Conservation (phyloP, 352 stramenopile genomes). For the Globisporangium spiculum region DNA sequence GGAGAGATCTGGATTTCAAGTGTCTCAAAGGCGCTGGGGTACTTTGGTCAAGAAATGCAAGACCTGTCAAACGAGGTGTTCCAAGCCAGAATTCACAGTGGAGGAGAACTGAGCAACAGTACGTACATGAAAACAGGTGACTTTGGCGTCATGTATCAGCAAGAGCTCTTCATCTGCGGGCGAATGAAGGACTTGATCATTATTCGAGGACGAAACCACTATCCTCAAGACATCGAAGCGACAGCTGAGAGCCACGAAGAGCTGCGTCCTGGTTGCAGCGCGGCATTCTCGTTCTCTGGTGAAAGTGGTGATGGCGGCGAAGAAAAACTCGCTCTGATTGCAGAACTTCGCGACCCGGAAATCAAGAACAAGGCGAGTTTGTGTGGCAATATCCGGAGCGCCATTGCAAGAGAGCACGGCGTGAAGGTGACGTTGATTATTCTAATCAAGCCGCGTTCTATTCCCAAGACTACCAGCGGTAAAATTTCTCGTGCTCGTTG, state of each 20-base stretch:
- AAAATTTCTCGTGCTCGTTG: conserved; percentile 96
- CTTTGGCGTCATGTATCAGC: conserved; percentile 95
- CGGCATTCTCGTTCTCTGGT: conserved; percentile 88
- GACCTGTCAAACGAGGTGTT: conserved; percentile 88
- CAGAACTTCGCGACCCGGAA: conserved; percentile 64
- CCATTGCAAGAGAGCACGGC: conserved; percentile 79
- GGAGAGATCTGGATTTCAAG: conserved; percentile 89
- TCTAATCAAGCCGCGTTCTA: conserved; percentile 88
- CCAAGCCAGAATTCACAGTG: conserved; percentile 65
- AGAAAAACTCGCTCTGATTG: conserved; percentile 73
- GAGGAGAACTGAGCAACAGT: conserved; percentile 24
- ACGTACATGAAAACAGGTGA: conserved; percentile 95
- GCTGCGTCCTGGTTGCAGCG: conserved; percentile 93
- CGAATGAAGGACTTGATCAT: conserved; percentile 99
- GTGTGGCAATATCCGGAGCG: conserved; percentile 62
- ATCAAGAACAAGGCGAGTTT: conserved; percentile 76
- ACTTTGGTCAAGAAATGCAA: conserved; percentile 83
- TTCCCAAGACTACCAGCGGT: conserved; percentile 98
- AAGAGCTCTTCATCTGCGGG: conserved; percentile 97
- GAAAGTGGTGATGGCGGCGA: conserved; percentile 38
- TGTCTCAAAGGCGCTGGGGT: conserved; percentile 92
- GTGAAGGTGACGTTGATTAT: conserved; percentile 89
- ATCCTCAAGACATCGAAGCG: conserved; percentile 98
- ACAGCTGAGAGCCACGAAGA: conserved; percentile 84
- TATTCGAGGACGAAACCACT: conserved; percentile 98